Base-by-base conservation (phyloP, 2,329 filamentous ascomycete species). In the Exophiala dermatitidis region DNA sequence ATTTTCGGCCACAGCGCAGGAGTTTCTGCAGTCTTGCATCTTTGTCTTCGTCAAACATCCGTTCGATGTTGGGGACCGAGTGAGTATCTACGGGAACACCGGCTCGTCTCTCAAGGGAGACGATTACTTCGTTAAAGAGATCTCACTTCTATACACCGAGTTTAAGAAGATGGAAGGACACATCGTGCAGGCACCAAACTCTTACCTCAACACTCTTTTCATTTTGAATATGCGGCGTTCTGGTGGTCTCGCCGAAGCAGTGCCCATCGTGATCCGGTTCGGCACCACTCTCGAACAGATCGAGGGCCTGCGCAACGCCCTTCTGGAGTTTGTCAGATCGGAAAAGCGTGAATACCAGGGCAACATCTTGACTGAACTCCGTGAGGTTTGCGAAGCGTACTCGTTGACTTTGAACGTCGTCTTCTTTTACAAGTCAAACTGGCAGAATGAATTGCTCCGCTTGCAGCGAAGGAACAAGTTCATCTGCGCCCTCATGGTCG, bases 131-230 rank as follows among this genome's bases (percentile, higher is more conserved):
- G 90, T 97, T 50, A 95, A 94, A 50, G 88, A 95, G 66, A 94
- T 97, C 51, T 86, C 89, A 1, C 77, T 97, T 1, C 78, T 96
- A 10, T 97, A 93, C 68, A 97, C 91, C 9, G 91, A 96, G 66
- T 96, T 96, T 75, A 96, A 96, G 77, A 96, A 96, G 76, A 91
- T 96, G 87, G 86, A 96, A 69, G 91, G 91, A 1, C 90, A 96
- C 64, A 85, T 96, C 28, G 91, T 97, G 0, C 91, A 96, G 69
- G 91, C 91, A 0, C 91, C 91, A 7, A 97, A 97, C 77, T 94
- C 86, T 53, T 83, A 95, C 36, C 79, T 97, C 51, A 97, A 96
- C 71, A 89, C 82, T 0, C 78, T 97, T 0, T 96, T 96, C 71
- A 95, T 97, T 58, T 83, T 96, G 42, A 97, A 97, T 69, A 90